Percentiles rank a stretch among this genome's conserved stretches.
Evolutionary conservation across 179 eudicot species (phyloP).

Genomic region (Spinacia oleracea): DNA sequence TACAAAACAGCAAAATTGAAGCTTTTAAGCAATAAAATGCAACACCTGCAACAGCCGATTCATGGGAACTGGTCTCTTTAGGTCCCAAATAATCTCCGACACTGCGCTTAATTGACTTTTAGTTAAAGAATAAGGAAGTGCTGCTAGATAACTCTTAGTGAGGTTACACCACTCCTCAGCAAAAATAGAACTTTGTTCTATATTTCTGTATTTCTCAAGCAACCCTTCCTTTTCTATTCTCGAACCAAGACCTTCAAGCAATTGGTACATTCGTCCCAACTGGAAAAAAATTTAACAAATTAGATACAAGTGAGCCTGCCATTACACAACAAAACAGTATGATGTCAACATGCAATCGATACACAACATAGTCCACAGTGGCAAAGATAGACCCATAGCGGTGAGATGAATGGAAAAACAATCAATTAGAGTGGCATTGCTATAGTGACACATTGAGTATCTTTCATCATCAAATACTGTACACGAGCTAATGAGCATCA

Average conservation of each 20-base stretch:
- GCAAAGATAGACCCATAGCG: neutral
- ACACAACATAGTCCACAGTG: neutral
- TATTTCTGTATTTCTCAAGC: constrained; percentile 70
- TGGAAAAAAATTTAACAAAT: constrained; percentile 26
- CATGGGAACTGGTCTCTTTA: constrained; percentile 88
- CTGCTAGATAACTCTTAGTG: constrained; percentile 58
- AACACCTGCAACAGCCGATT: constrained; percentile 87
- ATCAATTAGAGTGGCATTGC: neutral
- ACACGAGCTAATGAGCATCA: neutral
- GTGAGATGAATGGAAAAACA: neutral
- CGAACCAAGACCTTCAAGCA: constrained; percentile 94
- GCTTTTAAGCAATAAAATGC: neutral
- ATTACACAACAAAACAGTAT: neutral
- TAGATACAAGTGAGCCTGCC: constrained; percentile 14
- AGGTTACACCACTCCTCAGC: constrained; percentile 77
- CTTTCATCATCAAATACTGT: neutral
- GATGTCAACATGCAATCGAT: too few species aligned
- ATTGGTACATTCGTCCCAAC: constrained; percentile 86
- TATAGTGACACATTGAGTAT: neutral
- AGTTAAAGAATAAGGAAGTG: constrained; percentile 82
- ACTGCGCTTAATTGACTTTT: constrained; percentile 76
- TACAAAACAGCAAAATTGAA: constrained; percentile 6
- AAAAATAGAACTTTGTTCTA: constrained; percentile 45
- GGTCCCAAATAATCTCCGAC: constrained; percentile 92
- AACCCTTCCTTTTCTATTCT: constrained; percentile 76